Percentiles rank a stretch among this genome's conserved stretches.
phyloP scores from a whole-genome alignment of 2,329 filamentous ascomycete genomes.

The Colletotrichum chrysophilum region DNA sequence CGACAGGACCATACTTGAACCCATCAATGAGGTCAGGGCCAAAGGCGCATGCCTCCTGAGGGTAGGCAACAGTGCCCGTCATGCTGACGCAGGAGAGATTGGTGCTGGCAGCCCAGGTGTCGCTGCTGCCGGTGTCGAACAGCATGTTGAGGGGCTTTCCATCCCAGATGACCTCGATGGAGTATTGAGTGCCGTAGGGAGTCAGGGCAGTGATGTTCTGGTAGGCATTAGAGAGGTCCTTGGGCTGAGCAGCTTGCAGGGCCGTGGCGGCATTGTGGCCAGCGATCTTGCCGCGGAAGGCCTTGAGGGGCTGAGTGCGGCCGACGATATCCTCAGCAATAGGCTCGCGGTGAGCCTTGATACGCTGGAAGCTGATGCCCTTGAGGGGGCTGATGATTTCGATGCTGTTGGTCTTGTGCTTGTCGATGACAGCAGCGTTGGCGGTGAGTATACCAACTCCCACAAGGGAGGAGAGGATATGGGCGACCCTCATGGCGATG shows the following conservation, averaged over 20 bases:
- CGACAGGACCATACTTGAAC: slow-evolving; percentile 45
- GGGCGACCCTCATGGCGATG: slow-evolving; percentile 15
- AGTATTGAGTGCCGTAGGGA: slow-evolving; percentile 46
- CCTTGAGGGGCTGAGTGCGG: slow-evolving; percentile 38
- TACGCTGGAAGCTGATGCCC: slow-evolving; percentile 41
- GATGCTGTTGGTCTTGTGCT: background rate
- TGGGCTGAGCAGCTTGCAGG: slow-evolving; percentile 24
- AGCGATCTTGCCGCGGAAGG: slow-evolving; percentile 28
- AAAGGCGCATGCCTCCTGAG: slow-evolving; percentile 43
- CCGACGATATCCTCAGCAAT: slow-evolving; percentile 31
- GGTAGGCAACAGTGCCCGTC: slow-evolving; percentile 31
- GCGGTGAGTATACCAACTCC: background rate
- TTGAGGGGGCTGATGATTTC: slow-evolving; percentile 41
- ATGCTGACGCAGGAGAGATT: slow-evolving; percentile 47
- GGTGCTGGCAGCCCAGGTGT: slow-evolving; percentile 52
- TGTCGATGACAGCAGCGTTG: background rate
- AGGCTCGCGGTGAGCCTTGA: slow-evolving; percentile 30
- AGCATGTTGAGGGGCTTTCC: slow-evolving; percentile 43
- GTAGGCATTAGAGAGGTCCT: slow-evolving; percentile 22
- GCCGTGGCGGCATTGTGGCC: slow-evolving; percentile 34
- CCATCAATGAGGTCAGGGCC: slow-evolving; percentile 40
- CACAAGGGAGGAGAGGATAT: background rate
- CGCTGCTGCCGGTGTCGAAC: slow-evolving; percentile 57
- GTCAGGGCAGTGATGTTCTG: slow-evolving; percentile 45
- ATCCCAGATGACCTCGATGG: slow-evolving; percentile 45